Evolutionary conservation across 2,329 filamentous ascomycete genomes (phyloP).

Genomic region (Mycocentrospora acerina): DNA sequence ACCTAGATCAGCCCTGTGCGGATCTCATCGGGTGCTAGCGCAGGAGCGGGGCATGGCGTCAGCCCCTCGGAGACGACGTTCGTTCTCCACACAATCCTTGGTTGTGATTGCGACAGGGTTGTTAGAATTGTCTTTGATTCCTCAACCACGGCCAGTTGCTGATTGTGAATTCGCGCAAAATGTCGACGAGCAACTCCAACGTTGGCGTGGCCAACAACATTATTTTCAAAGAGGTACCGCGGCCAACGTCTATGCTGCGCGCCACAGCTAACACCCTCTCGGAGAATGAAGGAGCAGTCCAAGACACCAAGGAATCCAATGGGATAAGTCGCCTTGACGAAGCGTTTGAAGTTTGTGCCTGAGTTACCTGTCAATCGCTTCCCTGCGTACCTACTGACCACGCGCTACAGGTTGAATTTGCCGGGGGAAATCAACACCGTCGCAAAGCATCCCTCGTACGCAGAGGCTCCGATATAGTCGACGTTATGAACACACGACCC

Average conservation of each 20-base stretch:
- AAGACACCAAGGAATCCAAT: conserved; percentile 29
- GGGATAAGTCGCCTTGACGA: conserved; percentile 41
- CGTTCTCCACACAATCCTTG: too few relatives aligned
- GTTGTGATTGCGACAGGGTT: too few relatives aligned
- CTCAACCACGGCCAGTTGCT: too few relatives aligned
- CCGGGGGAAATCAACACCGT: conserved; percentile 53
- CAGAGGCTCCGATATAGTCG: conserved; percentile 27
- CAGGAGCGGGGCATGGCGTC: too few relatives aligned
- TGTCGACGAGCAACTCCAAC: too few relatives aligned
- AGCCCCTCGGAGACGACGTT: too few relatives aligned
- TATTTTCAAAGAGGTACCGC: conserved; percentile 31
- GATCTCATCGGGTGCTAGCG: conserved; percentile 20
- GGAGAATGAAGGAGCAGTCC: conserved; percentile 32
- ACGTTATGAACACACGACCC: conserved; percentile 31
- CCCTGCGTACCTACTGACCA: conserved; percentile 9
- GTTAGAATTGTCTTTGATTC: too few relatives aligned
- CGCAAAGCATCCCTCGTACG: conserved; percentile 61
- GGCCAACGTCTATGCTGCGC: conserved; percentile 21
- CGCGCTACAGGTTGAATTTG: conserved; percentile 56
- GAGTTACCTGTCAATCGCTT: too few relatives aligned
- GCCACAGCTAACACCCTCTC: conserved; percentile 37
- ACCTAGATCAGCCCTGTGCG: conserved; percentile 26
- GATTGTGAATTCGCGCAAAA: too few relatives aligned
- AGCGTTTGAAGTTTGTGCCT: conserved; percentile 46
- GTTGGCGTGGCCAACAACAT: too few relatives aligned